These are phyloP conservation scores for Penicillium brasilianum DNA, from an alignment of 2,329 filamentous ascomycete species.

Conservation along the genomic window DNA sequence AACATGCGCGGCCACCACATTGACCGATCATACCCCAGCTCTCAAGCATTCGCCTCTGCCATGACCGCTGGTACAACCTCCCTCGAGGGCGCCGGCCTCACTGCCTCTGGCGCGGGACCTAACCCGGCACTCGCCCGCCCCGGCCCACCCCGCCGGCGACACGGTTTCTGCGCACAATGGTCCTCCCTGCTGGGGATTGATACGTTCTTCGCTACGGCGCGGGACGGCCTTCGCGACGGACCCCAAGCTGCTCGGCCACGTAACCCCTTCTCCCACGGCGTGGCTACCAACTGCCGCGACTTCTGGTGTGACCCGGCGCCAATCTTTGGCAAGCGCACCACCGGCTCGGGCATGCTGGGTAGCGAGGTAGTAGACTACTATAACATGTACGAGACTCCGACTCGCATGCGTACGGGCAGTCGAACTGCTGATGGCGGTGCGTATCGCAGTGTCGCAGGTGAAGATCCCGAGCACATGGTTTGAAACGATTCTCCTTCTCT, in stretches of 20 bases:
- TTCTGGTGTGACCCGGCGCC: conserved; percentile 94
- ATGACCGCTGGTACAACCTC: conserved; percentile 73
- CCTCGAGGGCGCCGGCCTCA: conserved; percentile 71
- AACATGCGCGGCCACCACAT: conserved; percentile 85
- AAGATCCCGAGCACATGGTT: conserved; percentile 43
- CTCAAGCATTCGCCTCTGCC: conserved; percentile 65
- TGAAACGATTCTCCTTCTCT: conserved; percentile 18
- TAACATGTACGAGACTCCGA: conserved; percentile 83
- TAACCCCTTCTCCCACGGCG: conserved; percentile 85
- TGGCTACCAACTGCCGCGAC: conserved; percentile 88
- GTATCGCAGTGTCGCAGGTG: conserved; percentile 63
- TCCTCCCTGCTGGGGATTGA: conserved; percentile 86
- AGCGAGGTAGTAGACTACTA: conserved; percentile 86
- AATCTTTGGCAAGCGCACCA: conserved; percentile 74
- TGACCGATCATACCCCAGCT: conserved; percentile 57
- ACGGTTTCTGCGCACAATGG: conserved; percentile 77
- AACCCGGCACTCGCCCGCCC: conserved; percentile 59
- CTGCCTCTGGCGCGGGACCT: conserved; percentile 67
- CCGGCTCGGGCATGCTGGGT: conserved; percentile 75
- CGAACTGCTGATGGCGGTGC: conserved; percentile 51
- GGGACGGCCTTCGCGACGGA: conserved; percentile 67
- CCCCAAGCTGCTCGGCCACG: conserved; percentile 57
- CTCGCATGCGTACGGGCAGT: conserved; percentile 62
- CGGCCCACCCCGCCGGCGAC: conserved; percentile 55
- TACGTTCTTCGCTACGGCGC: conserved; percentile 88